phyloP scores from a whole-genome alignment of 768 basidiomycete genomes.

The Suillus alpinus region DNA sequence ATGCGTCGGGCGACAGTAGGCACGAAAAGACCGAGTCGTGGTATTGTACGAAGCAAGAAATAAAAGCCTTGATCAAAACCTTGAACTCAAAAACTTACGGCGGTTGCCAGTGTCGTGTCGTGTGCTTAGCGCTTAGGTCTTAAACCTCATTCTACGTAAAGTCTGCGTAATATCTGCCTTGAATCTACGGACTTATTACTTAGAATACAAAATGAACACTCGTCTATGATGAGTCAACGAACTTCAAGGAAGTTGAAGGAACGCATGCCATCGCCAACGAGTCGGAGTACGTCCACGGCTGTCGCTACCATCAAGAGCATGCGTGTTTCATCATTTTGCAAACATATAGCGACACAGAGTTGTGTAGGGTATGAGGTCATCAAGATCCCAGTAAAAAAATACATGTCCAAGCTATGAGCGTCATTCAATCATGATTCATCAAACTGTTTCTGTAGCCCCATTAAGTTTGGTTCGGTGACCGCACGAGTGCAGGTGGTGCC shows the following conservation, averaged over 20 bases:
- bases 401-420: background rate
- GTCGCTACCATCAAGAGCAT: background rate
- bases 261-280: background rate
- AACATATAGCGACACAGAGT: background rate
- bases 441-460: constrained; percentile 3
- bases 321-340: background rate
- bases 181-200: background rate
- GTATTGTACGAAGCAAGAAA: no score
- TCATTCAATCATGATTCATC: background rate
- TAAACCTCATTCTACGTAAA: background rate
- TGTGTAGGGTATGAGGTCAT: background rate
- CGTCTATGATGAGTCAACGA: background rate
- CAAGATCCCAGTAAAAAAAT: background rate
- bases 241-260: no score
- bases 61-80: no score
- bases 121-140: no score
- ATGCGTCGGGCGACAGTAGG: background rate
- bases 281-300: background rate
- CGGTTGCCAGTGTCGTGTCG: no score
- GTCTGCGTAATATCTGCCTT: background rate
- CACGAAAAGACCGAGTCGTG: background rate
- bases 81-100: no score
- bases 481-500: constrained; percentile 5
- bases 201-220: background rate
- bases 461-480: background rate